phyloP scores from a whole-genome alignment of 805 yeast species.

The Saccharomycopsis fodiens region DNA sequence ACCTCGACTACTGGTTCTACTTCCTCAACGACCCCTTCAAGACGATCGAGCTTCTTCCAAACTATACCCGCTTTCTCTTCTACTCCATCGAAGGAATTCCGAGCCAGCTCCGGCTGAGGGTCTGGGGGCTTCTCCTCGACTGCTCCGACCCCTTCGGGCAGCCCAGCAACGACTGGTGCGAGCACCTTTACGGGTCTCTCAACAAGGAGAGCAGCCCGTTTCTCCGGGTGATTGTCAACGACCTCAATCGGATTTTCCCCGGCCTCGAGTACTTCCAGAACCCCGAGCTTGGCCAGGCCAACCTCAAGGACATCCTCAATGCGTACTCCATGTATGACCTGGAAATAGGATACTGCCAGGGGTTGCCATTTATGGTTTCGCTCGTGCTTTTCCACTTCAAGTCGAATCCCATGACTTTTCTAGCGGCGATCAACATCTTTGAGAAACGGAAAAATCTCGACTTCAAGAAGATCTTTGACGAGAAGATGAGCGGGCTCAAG shows the following conservation, averaged over 20 bases:
- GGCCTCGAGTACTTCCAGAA: constrained; percentile 39
- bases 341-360: constrained; percentile 65
- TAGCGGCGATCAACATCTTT: constrained; percentile 48
- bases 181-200: constrained; percentile 31
- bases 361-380: constrained; percentile 55
- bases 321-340: constrained; percentile 58
- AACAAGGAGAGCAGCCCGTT: constrained; percentile 36
- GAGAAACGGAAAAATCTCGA: constrained; percentile 38
- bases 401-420: constrained; percentile 38
- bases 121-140: constrained; percentile 34
- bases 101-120: constrained; percentile 33
- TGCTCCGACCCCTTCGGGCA: constrained; percentile 23
- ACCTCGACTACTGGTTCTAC: constrained; percentile 37
- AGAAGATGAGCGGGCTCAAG: constrained; percentile 47
- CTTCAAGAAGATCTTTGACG: constrained; percentile 43
- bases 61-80: constrained; percentile 38
- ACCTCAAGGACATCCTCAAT: constrained; percentile 47
- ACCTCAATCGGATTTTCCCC: constrained; percentile 55
- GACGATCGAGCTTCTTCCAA: constrained; percentile 39
- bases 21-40: constrained; percentile 37
- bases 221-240: constrained; percentile 43
- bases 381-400: constrained; percentile 41
- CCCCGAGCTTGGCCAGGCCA: constrained; percentile 33
- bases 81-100: constrained; percentile 37
- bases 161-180: constrained; percentile 23